Conservation (phyloP, 2,329 filamentous ascomycete species). For the Bipolaris zeicola region DNA sequence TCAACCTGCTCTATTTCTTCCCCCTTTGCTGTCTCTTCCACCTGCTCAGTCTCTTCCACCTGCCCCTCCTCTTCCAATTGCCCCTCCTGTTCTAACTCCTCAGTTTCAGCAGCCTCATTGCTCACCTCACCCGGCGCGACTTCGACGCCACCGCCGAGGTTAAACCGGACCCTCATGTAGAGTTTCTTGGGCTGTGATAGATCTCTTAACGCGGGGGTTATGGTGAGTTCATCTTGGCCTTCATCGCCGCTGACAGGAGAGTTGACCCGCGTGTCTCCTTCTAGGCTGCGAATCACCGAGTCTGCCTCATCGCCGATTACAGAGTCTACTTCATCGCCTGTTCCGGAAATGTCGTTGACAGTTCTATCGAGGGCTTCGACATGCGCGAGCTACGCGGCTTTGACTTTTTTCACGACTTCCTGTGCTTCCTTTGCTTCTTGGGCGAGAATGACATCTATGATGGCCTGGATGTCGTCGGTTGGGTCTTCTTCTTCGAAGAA, state of each 20-base stretch:
- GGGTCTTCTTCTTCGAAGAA: neutral
- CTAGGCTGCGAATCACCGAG: too few species aligned
- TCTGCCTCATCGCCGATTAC: neutral
- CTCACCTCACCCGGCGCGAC: too few species aligned
- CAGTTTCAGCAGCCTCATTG: too few species aligned
- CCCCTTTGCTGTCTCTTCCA: neutral
- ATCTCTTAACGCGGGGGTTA: neutral
- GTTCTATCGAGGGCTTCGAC: neutral
- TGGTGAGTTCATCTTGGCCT: neutral
- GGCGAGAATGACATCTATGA: neutral
- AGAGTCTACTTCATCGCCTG: neutral
- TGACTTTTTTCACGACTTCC: neutral
- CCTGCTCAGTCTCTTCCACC: too few species aligned
- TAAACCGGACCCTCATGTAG: neutral
- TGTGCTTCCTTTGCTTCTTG: neutral
- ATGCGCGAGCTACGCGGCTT: neutral
- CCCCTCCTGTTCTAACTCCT: too few species aligned
- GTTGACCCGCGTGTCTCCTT: too few species aligned
- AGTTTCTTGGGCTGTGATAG: neutral
- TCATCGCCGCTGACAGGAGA: too few species aligned
- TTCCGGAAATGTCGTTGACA: neutral
- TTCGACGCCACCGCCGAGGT: neutral
- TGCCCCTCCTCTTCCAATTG: too few species aligned
- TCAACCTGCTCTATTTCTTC: neutral
- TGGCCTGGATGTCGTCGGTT: neutral